These are phyloP conservation scores for Heimioporus sp. DNA, from an alignment of 768 basidiomycete genomes.

Conservation along the genomic window DNA sequence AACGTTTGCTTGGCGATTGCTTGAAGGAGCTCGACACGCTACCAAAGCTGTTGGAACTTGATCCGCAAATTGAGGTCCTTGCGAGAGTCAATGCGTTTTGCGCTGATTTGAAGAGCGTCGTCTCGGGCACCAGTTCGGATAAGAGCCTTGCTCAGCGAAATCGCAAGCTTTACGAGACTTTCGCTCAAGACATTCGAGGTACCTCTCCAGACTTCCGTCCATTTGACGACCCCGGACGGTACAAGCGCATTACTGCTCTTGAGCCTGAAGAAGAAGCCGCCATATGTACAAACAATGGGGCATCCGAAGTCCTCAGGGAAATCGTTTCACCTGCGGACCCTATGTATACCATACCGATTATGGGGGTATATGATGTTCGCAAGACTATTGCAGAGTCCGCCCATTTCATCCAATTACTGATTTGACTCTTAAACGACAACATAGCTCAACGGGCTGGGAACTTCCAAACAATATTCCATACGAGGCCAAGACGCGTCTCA, in stretches of 20 bases:
- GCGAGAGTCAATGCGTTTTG: constrained; percentile 45
- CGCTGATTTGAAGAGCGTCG: constrained; percentile 31
- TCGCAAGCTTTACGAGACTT: constrained; percentile 29
- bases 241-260: constrained; percentile 6
- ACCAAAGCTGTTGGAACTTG: constrained; percentile 36
- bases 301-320: no score
- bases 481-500: constrained; percentile 37
- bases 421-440: background rate
- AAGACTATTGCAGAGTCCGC: constrained; percentile 35
- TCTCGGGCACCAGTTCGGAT: constrained; percentile 32
- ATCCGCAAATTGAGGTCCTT: constrained; percentile 48
- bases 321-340: no score
- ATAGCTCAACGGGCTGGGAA: constrained; percentile 42
- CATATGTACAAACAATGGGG: no score
- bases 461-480: constrained; percentile 41
- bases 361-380: constrained; percentile 36
- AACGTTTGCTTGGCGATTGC: constrained; percentile 37
- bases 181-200: constrained; percentile 34
- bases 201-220: constrained; percentile 45
- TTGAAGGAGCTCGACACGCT: constrained; percentile 35
- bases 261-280: constrained; percentile 6
- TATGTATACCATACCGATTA: no score
- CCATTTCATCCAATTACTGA: background rate
- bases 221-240: constrained; percentile 13
- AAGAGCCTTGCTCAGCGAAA: constrained; percentile 39